Percentiles rank a stretch among this genome's conserved stretches.
Evolutionary conservation across 2,329 filamentous ascomycete genomes (phyloP).

Genomic region (Cryphonectria radicalis): DNA sequence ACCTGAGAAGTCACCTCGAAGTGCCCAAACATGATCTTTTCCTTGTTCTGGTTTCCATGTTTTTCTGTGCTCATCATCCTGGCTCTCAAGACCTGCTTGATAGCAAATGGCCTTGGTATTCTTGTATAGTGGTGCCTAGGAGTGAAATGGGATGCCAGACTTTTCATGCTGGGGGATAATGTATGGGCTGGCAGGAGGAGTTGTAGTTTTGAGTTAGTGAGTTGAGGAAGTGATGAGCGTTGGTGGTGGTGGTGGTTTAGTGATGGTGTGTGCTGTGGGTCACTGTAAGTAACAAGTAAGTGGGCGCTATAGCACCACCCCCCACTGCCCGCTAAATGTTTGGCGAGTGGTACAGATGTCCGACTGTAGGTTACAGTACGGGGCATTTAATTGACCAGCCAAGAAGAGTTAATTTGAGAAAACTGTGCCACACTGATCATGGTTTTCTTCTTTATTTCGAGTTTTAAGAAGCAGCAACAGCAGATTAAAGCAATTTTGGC

Average conservation of each 20-base stretch:
- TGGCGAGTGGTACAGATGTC: not conserved
- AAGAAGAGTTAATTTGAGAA: not conserved
- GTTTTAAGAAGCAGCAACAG: not conserved
- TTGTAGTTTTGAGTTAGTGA: not conserved
- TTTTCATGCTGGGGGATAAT: not conserved
- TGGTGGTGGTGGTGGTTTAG: not conserved
- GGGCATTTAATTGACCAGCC: not conserved
- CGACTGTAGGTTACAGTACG: too few species aligned
- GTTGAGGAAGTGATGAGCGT: not conserved
- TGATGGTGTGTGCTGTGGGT: not conserved
- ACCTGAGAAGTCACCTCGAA: constrained; percentile 79
- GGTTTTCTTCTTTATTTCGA: not conserved
- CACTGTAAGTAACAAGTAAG: not conserved
- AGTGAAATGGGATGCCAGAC: not conserved
- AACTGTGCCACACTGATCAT: not conserved
- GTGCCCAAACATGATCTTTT: constrained; percentile 68
- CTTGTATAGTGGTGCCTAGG: constrained; percentile 3
- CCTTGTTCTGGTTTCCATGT: constrained; percentile 1
- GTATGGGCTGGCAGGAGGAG: not conserved
- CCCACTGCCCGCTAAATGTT: not conserved
- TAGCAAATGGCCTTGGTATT: not conserved
- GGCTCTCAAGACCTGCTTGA: constrained; percentile 6
- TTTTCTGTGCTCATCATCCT: constrained; percentile 28
- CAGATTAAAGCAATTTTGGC: not conserved
- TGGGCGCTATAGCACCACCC: not conserved